These are phyloP conservation scores for Linnemannia schmuckeri DNA, from an alignment of 192 early-diverging fungal species.

Conservation along the genomic window DNA sequence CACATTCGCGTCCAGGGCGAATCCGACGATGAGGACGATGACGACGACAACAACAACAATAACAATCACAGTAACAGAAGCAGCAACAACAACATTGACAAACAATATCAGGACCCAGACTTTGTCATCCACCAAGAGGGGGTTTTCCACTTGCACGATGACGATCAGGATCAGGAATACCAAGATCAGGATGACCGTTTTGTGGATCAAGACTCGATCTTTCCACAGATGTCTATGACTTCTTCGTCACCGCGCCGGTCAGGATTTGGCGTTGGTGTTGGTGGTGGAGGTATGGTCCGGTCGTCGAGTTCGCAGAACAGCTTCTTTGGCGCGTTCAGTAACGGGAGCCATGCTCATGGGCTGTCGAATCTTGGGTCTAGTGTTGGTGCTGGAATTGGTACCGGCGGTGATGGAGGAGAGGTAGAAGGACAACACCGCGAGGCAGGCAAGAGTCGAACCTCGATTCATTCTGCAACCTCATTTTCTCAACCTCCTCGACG, in stretches of 20 bases:
- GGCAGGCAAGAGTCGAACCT: background rate
- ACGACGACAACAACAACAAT: conserved; percentile 8
- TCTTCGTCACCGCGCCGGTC: background rate
- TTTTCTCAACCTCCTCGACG: background rate
- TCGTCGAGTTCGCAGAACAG: conserved; percentile 31
- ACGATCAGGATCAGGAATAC: background rate
- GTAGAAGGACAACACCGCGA: background rate
- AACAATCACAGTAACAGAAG: background rate
- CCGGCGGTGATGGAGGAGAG: background rate
- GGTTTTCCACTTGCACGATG: background rate
- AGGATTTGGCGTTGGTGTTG: too few species aligned
- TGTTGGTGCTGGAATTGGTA: background rate
- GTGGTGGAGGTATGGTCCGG: background rate
- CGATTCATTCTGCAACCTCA: conserved; percentile 1
- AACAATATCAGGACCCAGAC: background rate
- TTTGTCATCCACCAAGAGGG: background rate
- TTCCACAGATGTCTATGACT: background rate
- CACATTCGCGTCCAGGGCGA: conserved; percentile 47
- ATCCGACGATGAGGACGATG: conserved; percentile 32
- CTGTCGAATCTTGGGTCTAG: background rate
- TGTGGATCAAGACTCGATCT: background rate
- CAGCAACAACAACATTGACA: background rate
- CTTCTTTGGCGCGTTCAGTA: background rate
- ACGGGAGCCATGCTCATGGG: conserved; percentile 20
- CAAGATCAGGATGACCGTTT: background rate